Conservation (phyloP, 345 rosid genomes). For the Hibiscus mutabilis region DNA sequence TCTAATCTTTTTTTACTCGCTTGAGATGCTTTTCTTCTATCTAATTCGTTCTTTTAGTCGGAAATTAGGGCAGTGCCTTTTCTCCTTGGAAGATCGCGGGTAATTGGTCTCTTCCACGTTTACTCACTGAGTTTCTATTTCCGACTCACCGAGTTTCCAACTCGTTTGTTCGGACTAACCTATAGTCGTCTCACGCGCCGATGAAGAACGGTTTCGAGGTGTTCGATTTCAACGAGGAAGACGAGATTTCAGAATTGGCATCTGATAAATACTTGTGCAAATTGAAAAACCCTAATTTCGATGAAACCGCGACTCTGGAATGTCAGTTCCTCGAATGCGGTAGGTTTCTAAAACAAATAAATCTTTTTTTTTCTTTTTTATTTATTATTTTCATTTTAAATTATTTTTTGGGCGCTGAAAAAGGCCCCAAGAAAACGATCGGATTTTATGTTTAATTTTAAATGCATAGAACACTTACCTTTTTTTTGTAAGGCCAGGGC, state of each 20-base stretch:
- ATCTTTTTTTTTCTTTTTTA: neutral
- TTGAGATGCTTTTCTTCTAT: neutral
- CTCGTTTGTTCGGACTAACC: neutral
- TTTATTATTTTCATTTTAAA: neutral
- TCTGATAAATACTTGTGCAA: slow-evolving; percentile 40
- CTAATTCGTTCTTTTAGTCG: neutral
- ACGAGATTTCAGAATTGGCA: slow-evolving; percentile 46
- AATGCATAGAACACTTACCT: neutral
- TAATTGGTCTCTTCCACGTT: neutral
- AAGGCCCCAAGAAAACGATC: neutral
- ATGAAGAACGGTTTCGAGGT: slow-evolving; percentile 53
- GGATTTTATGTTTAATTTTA: neutral
- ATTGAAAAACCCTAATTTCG: slow-evolving; percentile 53
- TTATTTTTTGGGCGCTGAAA: neutral
- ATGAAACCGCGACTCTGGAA: slow-evolving; percentile 33
- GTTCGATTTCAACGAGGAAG: slow-evolving; percentile 73
- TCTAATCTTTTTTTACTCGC: neutral
- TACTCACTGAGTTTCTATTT: slow-evolving; percentile 10
- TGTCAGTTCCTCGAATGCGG: slow-evolving; percentile 44
- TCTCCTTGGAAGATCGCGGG: neutral
- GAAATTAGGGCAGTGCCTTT: slow-evolving; percentile 7
- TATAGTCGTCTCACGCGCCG: neutral
- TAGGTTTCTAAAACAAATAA: slow-evolving; percentile 12
- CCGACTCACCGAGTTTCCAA: slow-evolving; percentile 11
- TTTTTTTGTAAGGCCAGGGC: neutral